Percentiles rank a stretch among this genome's conserved stretches.
These are phyloP conservation scores for Tephrocybe sp. DNA, from an alignment of 768 basidiomycete genomes.

Conservation along the genomic window DNA sequence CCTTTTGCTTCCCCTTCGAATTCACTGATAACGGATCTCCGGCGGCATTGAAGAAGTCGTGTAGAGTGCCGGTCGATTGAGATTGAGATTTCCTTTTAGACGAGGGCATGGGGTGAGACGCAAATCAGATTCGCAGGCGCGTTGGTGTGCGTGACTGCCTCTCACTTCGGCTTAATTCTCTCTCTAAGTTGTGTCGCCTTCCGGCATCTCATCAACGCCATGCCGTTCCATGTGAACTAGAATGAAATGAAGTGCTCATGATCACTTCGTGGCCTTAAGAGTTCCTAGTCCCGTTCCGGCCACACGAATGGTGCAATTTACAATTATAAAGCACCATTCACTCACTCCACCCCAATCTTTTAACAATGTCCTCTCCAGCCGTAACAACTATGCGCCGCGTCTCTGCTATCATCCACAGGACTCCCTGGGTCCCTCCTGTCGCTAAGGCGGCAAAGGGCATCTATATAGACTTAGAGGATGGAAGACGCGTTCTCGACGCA, in stretches of 20 bases:
- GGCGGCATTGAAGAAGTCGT: constrained; percentile 42
- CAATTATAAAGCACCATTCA: neutral
- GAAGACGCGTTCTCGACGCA: constrained; percentile 68
- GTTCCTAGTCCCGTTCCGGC: neutral
- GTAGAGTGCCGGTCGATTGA: constrained; percentile 35
- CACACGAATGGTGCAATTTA: constrained; percentile 4
- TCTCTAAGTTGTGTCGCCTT: too few species aligned
- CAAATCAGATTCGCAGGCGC: neutral
- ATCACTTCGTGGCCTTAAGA: neutral
- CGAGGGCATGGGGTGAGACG: constrained; percentile 26
- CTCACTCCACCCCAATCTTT: neutral
- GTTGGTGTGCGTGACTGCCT: too few species aligned
- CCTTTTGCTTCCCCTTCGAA: constrained; percentile 4
- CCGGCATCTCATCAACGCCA: too few species aligned
- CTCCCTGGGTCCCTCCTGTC: constrained; percentile 71
- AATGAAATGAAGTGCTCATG: neutral
- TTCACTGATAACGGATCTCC: constrained; percentile 3
- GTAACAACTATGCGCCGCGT: constrained; percentile 6
- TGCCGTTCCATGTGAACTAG: too few species aligned
- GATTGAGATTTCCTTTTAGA: constrained; percentile 32
- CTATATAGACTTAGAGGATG: constrained; percentile 71
- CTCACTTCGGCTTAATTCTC: too few species aligned
- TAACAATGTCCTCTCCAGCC: neutral
- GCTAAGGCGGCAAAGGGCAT: constrained; percentile 65
- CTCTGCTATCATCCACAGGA: constrained; percentile 58